Evolutionary conservation across 768 basidiomycete species (phyloP).

Genomic region (Serendipita vermifera): DNA sequence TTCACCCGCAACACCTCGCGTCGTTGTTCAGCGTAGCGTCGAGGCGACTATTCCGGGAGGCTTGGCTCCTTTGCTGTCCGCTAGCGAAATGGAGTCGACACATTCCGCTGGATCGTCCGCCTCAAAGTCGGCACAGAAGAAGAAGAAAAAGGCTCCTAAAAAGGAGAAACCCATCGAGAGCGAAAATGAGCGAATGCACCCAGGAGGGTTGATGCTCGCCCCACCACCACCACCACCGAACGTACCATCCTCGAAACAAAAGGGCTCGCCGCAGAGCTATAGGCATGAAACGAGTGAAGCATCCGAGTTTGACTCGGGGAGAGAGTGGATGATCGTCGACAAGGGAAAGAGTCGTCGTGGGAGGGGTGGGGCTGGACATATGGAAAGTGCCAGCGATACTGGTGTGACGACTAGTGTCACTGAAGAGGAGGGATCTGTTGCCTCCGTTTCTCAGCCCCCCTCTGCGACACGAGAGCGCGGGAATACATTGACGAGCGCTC

Average conservation of each 20-base stretch:
- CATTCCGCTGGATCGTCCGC: conserved; percentile 10
- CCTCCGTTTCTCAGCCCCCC: conserved; percentile 3
- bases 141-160: conserved; percentile 9
- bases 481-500: conserved; percentile 36
- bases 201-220: conserved; percentile 1
- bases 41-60: conserved; percentile 1
- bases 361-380: background rate
- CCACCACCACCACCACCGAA: background rate
- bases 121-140: conserved; percentile 3
- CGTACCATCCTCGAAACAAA: background rate
- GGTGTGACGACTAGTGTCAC: conserved; percentile 15
- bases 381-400: conserved; percentile 12
- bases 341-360: background rate
- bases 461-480: background rate
- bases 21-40: background rate
- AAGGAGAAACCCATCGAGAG: no score
- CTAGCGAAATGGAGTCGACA: conserved; percentile 3
- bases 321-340: background rate
- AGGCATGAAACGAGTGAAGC: background rate
- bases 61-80: background rate
- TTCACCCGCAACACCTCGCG: background rate
- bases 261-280: background rate
- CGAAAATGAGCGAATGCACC: no score
- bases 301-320: background rate
- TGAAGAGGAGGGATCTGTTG: conserved; percentile 14